A percentile compares a stretch with the other conserved stretches of the same genome.
phyloP scores from a whole-genome alignment of 352 stramenopile species.

The Globisporangium cystogenes region DNA sequence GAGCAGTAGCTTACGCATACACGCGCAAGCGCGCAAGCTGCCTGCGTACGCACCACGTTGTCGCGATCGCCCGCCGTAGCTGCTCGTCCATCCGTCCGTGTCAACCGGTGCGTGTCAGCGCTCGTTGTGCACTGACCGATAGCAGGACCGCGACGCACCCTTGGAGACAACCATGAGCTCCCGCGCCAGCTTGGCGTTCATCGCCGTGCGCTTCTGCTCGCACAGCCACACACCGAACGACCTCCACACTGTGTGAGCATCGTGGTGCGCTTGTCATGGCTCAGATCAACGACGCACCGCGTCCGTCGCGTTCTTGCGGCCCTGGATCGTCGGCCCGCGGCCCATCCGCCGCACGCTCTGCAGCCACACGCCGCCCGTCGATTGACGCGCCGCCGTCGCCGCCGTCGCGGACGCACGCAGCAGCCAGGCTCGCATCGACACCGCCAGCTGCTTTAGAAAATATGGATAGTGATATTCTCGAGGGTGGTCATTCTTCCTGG shows the following conservation, averaged over 20 bases:
- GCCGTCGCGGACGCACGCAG: not conserved
- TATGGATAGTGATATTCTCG: not conserved
- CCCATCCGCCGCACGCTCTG: conserved; percentile 68
- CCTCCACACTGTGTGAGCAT: no score
- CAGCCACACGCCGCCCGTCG: conserved; percentile 18
- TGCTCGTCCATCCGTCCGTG: conserved; percentile 8
- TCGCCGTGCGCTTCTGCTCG: conserved; percentile 64
- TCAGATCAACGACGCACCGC: conserved; percentile 23
- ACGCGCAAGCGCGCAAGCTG: not conserved
- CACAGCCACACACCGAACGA: no score
- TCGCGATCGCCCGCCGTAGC: conserved; percentile 52
- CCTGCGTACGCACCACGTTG: conserved; percentile 62
- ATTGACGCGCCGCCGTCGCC: not conserved
- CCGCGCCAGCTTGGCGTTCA: conserved; percentile 68
- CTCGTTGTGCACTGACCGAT: not conserved
- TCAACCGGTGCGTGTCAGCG: no score
- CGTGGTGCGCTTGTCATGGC: not conserved
- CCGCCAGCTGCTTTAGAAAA: no score
- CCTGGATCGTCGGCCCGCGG: conserved; percentile 74
- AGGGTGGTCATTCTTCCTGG: not conserved
- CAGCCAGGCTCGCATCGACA: no score
- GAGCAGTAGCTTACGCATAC: no score
- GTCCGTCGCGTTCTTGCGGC: conserved; percentile 76
- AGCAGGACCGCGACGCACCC: conserved; percentile 17
- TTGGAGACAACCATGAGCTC: conserved; percentile 78